phyloP scores from a whole-genome alignment of 2,329 filamentous ascomycete species.

The Pseudogymnoascus sp. region DNA sequence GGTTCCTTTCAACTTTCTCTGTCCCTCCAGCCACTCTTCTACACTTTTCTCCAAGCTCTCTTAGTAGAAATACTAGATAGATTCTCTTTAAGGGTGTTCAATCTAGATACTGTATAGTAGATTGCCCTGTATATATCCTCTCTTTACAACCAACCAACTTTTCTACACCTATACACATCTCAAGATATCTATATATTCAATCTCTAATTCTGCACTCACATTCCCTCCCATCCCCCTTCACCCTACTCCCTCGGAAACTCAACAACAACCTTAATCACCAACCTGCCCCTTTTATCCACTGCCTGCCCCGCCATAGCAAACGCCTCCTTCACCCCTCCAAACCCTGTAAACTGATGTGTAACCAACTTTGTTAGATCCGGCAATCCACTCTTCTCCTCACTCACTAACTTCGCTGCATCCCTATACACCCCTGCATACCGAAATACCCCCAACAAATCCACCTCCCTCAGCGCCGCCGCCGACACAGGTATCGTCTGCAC shows the following conservation, averaged over 20 bases:
- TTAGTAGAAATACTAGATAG: no score
- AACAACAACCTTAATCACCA: conserved; percentile 66
- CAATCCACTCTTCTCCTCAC: conserved; percentile 23
- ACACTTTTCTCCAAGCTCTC: no score
- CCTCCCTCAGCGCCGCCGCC: conserved; percentile 81
- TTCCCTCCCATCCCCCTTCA: neutral
- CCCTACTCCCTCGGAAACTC: conserved; percentile 57
- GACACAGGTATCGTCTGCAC: conserved; percentile 90
- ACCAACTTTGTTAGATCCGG: neutral
- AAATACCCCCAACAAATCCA: conserved; percentile 81
- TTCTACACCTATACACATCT: no score
- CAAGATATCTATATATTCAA: no score
- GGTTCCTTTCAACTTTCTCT: no score
- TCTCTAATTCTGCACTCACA: neutral
- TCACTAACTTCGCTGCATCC: conserved; percentile 73
- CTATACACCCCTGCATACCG: conserved; percentile 69
- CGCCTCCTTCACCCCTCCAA: conserved; percentile 69
- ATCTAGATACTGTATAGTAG: no score
- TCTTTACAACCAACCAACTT: no score
- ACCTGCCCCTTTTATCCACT: conserved; percentile 74
- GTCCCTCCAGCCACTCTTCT: no score
- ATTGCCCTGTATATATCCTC: no score
- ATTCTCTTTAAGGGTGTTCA: no score
- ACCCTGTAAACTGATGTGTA: conserved; percentile 17
- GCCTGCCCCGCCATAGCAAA: conserved; percentile 81